A percentile compares a stretch with the other conserved stretches of the same genome.
Conservation (phyloP, 805 yeast genomes). For the Barnettozyma sucrosica region DNA sequence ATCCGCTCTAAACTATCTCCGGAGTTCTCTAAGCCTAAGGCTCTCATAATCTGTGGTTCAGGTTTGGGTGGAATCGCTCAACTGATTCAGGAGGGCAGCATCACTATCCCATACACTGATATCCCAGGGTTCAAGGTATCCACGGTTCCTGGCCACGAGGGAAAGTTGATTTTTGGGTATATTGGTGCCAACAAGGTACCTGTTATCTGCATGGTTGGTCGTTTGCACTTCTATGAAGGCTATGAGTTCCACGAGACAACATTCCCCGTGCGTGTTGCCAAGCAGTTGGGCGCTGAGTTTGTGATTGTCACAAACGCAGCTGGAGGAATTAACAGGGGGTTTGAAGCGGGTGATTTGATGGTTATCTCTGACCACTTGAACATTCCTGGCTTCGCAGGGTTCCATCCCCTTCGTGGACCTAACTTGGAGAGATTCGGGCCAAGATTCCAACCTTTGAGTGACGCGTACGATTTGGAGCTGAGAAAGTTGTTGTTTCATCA, state of each 20-base stretch:
- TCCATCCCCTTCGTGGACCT: slow-evolving; percentile 83
- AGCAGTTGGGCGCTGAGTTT: slow-evolving; percentile 50
- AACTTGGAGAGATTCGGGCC: slow-evolving; percentile 78
- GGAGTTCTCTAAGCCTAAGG: slow-evolving; percentile 41
- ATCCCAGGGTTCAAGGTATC: slow-evolving; percentile 80
- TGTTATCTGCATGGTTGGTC: slow-evolving; percentile 89
- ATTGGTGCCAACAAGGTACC: slow-evolving; percentile 67
- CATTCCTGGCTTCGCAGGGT: slow-evolving; percentile 86
- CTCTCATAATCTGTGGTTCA: slow-evolving; percentile 86
- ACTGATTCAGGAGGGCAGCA: slow-evolving; percentile 35
- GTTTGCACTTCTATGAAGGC: slow-evolving; percentile 92
- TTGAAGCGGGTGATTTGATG: slow-evolving; percentile 85
- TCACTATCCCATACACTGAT: slow-evolving; percentile 44
- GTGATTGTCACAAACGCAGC: slow-evolving; percentile 94
- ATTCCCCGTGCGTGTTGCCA: slow-evolving; percentile 77
- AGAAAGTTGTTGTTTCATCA: slow-evolving; percentile 54
- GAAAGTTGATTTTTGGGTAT: slow-evolving; percentile 71
- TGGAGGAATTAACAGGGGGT: slow-evolving; percentile 72
- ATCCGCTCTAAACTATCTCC: slow-evolving; percentile 10
- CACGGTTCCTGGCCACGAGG: slow-evolving; percentile 89
- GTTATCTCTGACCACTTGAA: slow-evolving; percentile 84
- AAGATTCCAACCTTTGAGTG: slow-evolving; percentile 81
- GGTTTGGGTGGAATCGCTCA: slow-evolving; percentile 84
- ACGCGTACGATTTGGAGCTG: slow-evolving; percentile 77
- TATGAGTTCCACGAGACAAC: slow-evolving; percentile 76